Percentiles rank a stretch among this genome's conserved stretches.
phyloP scores from a whole-genome alignment of 2,329 filamentous ascomycete genomes.

The Moelleriella libera region DNA sequence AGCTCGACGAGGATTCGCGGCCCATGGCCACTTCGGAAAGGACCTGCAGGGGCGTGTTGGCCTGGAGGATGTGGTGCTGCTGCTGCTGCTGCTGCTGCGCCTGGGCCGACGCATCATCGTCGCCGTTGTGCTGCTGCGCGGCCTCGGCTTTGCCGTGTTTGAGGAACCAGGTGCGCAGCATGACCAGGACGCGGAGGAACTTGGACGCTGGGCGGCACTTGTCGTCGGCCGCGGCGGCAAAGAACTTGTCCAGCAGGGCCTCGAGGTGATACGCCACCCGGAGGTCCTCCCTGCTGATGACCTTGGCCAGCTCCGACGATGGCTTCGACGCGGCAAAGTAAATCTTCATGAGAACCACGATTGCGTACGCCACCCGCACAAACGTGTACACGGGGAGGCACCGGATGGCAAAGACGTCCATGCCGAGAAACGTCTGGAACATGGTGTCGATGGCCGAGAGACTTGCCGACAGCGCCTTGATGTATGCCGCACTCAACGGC shows the following conservation, averaged over 20 bases:
- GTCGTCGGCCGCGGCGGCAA: conserved; percentile 45
- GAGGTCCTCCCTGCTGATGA: conserved; percentile 55
- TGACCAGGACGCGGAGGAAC: conserved; percentile 55
- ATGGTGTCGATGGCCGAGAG: conserved; percentile 52
- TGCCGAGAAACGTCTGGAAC: conserved; percentile 48
- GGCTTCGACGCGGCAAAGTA: conserved; percentile 53
- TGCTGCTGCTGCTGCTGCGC: neutral
- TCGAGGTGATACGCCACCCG: conserved; percentile 54
- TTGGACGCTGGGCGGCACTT: conserved; percentile 53
- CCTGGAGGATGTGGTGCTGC: conserved; percentile 2
- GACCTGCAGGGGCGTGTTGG: conserved; percentile 39
- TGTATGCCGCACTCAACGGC: conserved; percentile 35
- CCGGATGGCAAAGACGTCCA: conserved; percentile 44
- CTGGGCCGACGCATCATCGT: too few relatives aligned
- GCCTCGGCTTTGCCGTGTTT: conserved; percentile 24
- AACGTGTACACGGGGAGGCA: conserved; percentile 58
- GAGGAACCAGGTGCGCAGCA: conserved; percentile 58
- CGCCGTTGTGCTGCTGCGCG: conserved; percentile 3
- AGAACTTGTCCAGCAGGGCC: conserved; percentile 54
- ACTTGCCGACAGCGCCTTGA: conserved; percentile 53
- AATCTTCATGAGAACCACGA: conserved; percentile 61
- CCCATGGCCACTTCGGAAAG: conserved; percentile 42
- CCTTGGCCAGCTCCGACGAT: conserved; percentile 51
- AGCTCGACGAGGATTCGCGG: conserved; percentile 15
- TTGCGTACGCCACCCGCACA: conserved; percentile 57